Evolutionary conservation across 352 stramenopile genomes (phyloP).

Genomic region (Plasmopara halstedii): DNA sequence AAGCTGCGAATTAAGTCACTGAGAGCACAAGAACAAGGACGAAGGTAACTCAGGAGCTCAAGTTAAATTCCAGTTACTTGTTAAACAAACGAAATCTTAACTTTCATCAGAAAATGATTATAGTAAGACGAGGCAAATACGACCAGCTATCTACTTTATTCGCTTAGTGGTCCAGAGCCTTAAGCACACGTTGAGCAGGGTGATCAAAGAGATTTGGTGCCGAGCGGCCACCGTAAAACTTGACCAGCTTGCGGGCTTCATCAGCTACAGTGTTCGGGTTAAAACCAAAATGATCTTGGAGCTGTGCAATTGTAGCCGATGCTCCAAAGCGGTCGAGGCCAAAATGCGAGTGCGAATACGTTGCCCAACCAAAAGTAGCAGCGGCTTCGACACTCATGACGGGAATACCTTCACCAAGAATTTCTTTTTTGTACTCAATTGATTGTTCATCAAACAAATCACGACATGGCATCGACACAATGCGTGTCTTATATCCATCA

Average conservation of each 20-base stretch:
- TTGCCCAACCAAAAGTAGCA: conserved; percentile 90
- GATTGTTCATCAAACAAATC: conserved; percentile 97
- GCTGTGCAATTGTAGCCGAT: conserved; percentile 80
- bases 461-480: conserved; percentile 97
- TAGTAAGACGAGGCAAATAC: too few species aligned
- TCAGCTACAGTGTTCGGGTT: conserved; percentile 90
- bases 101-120: too few species aligned
- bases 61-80: too few species aligned
- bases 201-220: conserved; percentile 72
- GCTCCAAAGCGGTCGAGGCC: conserved; percentile 85
- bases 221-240: conserved; percentile 83
- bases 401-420: conserved; percentile 93
- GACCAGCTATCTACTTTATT: not conserved
- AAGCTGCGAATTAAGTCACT: conserved; percentile 2
- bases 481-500: conserved; percentile 73
- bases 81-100: not conserved
- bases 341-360: conserved; percentile 94
- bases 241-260: conserved; percentile 89
- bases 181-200: conserved; percentile 55
- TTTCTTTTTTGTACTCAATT: conserved; percentile 91
- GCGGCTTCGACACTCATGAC: conserved; percentile 95
- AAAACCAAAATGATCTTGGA: conserved; percentile 95
- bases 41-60: too few species aligned
- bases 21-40: conserved; percentile 4
- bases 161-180: conserved; percentile 55